Evolutionary conservation across 768 basidiomycete species (phyloP), one percentile per base, ranked within the genome.

Genomic region (Podaxis pistillaris): DNA sequence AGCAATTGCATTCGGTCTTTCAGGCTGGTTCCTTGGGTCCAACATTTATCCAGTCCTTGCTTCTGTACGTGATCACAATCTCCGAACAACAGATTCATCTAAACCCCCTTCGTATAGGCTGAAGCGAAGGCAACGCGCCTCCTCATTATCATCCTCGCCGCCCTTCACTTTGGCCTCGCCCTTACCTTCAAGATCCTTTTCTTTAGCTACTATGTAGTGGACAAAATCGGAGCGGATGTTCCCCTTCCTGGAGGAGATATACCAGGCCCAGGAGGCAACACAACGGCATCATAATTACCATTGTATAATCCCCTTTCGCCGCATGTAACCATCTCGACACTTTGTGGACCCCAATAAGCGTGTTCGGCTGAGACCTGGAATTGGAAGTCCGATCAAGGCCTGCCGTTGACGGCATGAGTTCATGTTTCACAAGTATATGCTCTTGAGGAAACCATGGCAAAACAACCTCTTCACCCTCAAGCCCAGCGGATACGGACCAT

Each of bases 21-120:
- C 96, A 6, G 94, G 94, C 1, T 94, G 86, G 78, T 98, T 95
- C 81, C 81, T 99, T 30, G 79, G 82, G 13, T 80, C 81, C 24
- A 94, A 95, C 69, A 85, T 97, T 51, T 98, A 97, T 68, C 96
- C 96, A 3, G 84, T 97, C 57, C 86, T 98, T 30, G 86, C 91
- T 38, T 83, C 86, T 8, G 94, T 96, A 67, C 68, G 90, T 80
- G 55, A 53, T 47, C 22, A 7, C 12, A 22, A 6, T 4, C 24
- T 40, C 1, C 36, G 22, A 6, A 19, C 28, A 38, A 53, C 24
- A 63, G 12, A 12, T 61, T 36, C 64, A 33, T 60, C 40, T 17
- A 12, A 64, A 28, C 65, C 33, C 33, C 58, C 47, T 19, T 56
- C 57, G 61, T 1, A 22, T 66, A 94, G 91, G 92, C 92, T 62